Percentiles rank a stretch among this genome's conserved stretches.
Conservation (phyloP, 164 flowering plant species). For the Saururus chinensis region DNA sequence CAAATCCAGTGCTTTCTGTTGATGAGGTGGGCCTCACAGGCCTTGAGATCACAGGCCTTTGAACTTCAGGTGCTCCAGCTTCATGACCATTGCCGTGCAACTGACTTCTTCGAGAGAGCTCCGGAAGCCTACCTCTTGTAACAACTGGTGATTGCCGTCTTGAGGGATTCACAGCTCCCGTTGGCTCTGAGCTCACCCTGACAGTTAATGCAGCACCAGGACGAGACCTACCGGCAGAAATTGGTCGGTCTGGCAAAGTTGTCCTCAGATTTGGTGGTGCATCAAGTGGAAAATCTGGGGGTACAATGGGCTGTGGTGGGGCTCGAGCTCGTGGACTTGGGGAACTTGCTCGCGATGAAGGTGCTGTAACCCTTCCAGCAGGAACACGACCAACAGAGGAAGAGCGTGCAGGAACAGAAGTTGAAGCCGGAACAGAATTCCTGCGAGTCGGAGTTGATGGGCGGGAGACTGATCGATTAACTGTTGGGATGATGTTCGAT, state of each 20-base stretch:
- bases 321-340: slow-evolving; percentile 59
- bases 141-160: slow-evolving; percentile 64
- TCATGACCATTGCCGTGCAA: slow-evolving; percentile 38
- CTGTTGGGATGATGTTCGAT: slow-evolving; percentile 36
- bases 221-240: slow-evolving; percentile 88
- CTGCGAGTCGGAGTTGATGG: slow-evolving; percentile 89
- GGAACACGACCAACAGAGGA: slow-evolving; percentile 42
- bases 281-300: slow-evolving; percentile 75
- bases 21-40: slow-evolving; percentile 37
- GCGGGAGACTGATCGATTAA: slow-evolving; percentile 49
- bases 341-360: slow-evolving; percentile 69
- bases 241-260: slow-evolving; percentile 74
- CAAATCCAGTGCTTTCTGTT: slow-evolving; percentile 64
- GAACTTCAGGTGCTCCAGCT: slow-evolving; percentile 31
- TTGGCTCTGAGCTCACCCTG: slow-evolving; percentile 38
- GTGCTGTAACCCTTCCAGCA: slow-evolving; percentile 28
- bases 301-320: slow-evolving; percentile 56
- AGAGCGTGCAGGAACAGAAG: slow-evolving; percentile 31
- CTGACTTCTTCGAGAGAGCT: slow-evolving; percentile 34
- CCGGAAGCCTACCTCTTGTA: slow-evolving; percentile 60
- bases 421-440: slow-evolving; percentile 30
- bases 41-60: slow-evolving; percentile 31
- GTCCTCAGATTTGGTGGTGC: slow-evolving; percentile 93
- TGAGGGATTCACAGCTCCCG: slow-evolving; percentile 23
- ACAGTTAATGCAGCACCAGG: slow-evolving; percentile 39